Evolutionary conservation across 495 filamentous ascomycete genomes (phyloP).

Genomic region (Hapsidospora chrysogenum): DNA sequence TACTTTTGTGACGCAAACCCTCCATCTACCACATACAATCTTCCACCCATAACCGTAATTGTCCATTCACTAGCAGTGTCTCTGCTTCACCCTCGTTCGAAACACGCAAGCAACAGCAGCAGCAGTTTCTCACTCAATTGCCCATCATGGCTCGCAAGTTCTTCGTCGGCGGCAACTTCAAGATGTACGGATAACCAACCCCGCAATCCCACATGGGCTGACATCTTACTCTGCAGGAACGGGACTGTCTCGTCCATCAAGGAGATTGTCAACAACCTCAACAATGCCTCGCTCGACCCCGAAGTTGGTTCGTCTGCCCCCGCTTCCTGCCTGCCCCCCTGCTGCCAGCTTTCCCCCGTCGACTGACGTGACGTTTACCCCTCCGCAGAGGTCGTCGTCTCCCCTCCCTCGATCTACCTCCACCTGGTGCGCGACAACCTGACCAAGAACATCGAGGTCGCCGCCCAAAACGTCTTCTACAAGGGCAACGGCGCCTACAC

Average conservation of each 20-base stretch:
- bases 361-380: too few species aligned
- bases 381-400: slow-evolving; percentile 71
- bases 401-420: slow-evolving; percentile 83
- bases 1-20: too few species aligned
- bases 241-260: slow-evolving; percentile 74
- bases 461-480: slow-evolving; percentile 92
- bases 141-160: slow-evolving; percentile 82
- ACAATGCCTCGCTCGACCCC: slow-evolving; percentile 54
- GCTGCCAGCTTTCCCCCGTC: too few species aligned
- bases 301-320: slow-evolving; percentile 45
- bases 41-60: not conserved
- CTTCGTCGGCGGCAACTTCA: slow-evolving; percentile 99
- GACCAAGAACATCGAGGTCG: slow-evolving; percentile 48
- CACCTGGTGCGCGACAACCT: slow-evolving; percentile 63
- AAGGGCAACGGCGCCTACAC: slow-evolving; percentile 95
- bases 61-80: slow-evolving; percentile 1
- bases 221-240: slow-evolving; percentile 44
- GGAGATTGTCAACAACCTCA: slow-evolving; percentile 74
- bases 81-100: not conserved
- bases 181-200: slow-evolving; percentile 54
- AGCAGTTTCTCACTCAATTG: slow-evolving; percentile 5
- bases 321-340: slow-evolving; percentile 4
- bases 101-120: too few species aligned
- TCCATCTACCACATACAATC: slow-evolving; percentile 1
- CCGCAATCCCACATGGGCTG: not conserved